phyloP scores from a whole-genome alignment of 2,329 filamentous ascomycete species.

The Sporothrix curviconia region DNA sequence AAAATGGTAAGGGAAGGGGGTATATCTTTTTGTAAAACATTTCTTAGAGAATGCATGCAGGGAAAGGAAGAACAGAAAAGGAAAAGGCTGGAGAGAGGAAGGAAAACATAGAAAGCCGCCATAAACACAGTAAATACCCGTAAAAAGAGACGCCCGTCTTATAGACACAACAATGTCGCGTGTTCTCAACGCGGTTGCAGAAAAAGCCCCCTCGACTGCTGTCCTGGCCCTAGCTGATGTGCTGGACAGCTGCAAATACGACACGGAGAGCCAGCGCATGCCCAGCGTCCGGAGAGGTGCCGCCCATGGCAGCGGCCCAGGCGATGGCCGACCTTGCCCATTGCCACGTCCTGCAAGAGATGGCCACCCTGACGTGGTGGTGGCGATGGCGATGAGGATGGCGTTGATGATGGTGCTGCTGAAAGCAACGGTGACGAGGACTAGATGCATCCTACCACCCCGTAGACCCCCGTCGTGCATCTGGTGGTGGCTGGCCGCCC shows the following conservation, averaged over 20 bases:
- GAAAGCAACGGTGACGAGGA: not conserved
- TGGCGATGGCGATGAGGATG: not conserved
- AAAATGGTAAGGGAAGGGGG: not conserved
- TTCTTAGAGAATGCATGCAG: not conserved
- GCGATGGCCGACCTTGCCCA: too few relatives aligned
- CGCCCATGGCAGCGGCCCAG: too few relatives aligned
- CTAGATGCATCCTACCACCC: not conserved
- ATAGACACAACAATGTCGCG: too few relatives aligned
- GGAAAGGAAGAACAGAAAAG: not conserved
- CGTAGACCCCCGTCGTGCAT: not conserved
- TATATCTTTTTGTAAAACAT: conserved; percentile 5
- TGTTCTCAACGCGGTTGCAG: too few relatives aligned
- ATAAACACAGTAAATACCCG: not conserved
- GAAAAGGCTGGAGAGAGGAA: not conserved
- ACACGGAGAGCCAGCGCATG: too few relatives aligned
- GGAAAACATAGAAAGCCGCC: not conserved
- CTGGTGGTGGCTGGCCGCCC: not conserved
- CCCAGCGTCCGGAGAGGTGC: too few relatives aligned
- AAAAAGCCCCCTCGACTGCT: too few relatives aligned
- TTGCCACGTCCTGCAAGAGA: too few relatives aligned
- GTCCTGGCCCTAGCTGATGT: too few relatives aligned
- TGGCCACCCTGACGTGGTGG: too few relatives aligned
- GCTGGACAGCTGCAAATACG: too few relatives aligned
- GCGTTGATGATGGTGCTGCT: not conserved
- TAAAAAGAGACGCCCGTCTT: not conserved